phyloP scores from a whole-genome alignment of 345 rosid genomes.

The Aquilaria yunnanensis region DNA sequence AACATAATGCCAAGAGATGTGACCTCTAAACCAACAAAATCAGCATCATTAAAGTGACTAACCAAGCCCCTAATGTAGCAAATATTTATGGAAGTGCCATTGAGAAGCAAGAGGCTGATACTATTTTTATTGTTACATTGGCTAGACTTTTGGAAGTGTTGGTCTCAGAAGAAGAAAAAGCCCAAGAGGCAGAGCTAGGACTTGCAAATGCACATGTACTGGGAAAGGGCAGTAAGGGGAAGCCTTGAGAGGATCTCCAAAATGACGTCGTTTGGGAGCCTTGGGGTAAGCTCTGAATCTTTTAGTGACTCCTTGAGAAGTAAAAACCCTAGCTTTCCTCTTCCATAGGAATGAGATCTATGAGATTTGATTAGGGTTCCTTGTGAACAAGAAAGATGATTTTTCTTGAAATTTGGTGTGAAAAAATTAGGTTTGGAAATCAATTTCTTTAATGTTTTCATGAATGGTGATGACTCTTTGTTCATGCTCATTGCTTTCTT shows the following conservation, averaged over 20 bases:
- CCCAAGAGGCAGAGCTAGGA: neutral
- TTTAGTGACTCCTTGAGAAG: too few species aligned
- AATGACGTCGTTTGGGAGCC: neutral
- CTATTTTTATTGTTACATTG: neutral
- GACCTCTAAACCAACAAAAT: neutral
- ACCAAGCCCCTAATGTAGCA: too few species aligned
- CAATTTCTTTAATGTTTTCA: too few species aligned
- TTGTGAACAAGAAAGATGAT: too few species aligned
- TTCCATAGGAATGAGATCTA: too few species aligned
- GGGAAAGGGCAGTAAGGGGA: neutral
- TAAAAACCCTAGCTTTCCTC: too few species aligned
- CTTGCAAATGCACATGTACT: neutral
- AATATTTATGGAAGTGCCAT: neutral
- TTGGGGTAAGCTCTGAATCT: neutral
- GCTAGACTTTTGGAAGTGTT: neutral
- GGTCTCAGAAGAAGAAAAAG: neutral
- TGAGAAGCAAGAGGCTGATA: neutral
- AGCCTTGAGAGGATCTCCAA: conserved; percentile 10
- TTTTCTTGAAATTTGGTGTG: too few species aligned
- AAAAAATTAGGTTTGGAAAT: too few species aligned
- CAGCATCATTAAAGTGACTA: neutral
- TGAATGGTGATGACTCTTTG: too few species aligned
- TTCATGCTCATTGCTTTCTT: too few species aligned
- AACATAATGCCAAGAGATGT: neutral
- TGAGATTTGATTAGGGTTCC: too few species aligned